Evolutionary conservation across 2,329 filamentous ascomycete species (phyloP).

Genomic region (Fonsecaea pedrosoi): DNA sequence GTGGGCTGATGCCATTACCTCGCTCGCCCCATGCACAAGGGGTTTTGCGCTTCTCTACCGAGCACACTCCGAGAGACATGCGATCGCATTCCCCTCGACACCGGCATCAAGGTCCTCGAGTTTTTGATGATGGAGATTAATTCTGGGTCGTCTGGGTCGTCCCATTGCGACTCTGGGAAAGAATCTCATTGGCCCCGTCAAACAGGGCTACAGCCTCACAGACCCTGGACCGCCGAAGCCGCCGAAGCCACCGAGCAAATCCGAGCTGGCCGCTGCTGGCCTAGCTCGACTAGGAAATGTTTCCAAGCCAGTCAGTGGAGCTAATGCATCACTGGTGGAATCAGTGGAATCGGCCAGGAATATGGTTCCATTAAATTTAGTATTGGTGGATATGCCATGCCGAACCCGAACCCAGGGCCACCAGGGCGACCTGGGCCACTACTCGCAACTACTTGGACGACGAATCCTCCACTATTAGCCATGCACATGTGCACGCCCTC

Average conservation of each 20-base stretch:
- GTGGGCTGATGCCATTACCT: not conserved
- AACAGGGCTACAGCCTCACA: conserved; percentile 2
- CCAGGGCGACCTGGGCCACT: not conserved
- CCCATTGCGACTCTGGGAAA: not conserved
- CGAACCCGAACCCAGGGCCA: not conserved
- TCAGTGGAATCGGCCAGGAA: not conserved
- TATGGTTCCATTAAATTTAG: not conserved
- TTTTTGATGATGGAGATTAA: not conserved
- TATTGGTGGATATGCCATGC: not conserved
- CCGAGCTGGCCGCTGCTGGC: not conserved
- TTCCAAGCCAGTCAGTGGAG: not conserved
- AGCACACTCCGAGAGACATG: too few relatives aligned
- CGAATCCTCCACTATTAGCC: not conserved
- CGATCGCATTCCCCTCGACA: not conserved
- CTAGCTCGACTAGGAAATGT: not conserved
- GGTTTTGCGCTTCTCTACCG: not conserved
- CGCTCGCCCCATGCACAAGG: not conserved
- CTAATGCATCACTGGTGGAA: conserved; percentile 2
- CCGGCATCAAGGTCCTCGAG: not conserved
- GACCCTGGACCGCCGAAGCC: not conserved
- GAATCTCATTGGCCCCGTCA: not conserved
- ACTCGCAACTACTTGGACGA: not conserved
- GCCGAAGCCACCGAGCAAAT: conserved; percentile 5
- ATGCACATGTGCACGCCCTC: not conserved
- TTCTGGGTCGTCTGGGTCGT: not conserved